Evolutionary conservation across 495 filamentous ascomycete species (phyloP).

Genomic region (Hypoxylon lienhwacheense): DNA sequence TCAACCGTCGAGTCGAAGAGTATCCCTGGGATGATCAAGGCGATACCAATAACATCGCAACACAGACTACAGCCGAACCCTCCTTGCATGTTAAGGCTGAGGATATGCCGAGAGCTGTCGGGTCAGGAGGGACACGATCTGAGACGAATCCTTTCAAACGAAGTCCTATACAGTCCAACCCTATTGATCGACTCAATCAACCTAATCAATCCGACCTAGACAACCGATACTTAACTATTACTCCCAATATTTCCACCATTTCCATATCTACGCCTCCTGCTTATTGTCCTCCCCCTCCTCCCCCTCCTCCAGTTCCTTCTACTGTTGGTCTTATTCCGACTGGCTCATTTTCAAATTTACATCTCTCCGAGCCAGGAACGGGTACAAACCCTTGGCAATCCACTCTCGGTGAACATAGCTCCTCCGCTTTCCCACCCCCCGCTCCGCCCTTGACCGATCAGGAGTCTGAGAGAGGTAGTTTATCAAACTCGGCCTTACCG

Average conservation of each 20-base stretch:
- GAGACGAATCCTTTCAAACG: slow-evolving; percentile 60
- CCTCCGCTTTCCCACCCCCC: slow-evolving; percentile 18
- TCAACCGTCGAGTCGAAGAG: slow-evolving; percentile 26
- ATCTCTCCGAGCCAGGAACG: slow-evolving; percentile 40
- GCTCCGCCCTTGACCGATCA: slow-evolving; percentile 35
- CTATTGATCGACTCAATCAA: slow-evolving; percentile 6
- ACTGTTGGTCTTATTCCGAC: too few species aligned
- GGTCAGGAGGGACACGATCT: slow-evolving; percentile 39
- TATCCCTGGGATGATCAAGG: slow-evolving; percentile 35
- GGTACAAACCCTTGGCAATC: slow-evolving; percentile 59
- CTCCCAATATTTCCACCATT: too few species aligned
- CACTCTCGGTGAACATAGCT: slow-evolving; percentile 32
- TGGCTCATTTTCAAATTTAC: slow-evolving; percentile 43
- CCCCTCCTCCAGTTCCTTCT: slow-evolving; percentile 24
- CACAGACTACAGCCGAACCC: slow-evolving; percentile 22
- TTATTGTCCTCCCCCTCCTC: slow-evolving; percentile 8
- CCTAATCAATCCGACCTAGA: slow-evolving; percentile 5
- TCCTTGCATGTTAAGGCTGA: slow-evolving; percentile 22
- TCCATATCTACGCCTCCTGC: slow-evolving; percentile 15
- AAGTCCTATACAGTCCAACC: slow-evolving; percentile 38
- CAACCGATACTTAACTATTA: background rate
- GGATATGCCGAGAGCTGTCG: slow-evolving; percentile 40
- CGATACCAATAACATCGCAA: slow-evolving; percentile 7
- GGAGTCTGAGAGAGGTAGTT: slow-evolving; percentile 35
- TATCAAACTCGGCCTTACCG: slow-evolving; percentile 43